Conservation (phyloP, 352 stramenopile species). For the Phytophthora cactorum region DNA sequence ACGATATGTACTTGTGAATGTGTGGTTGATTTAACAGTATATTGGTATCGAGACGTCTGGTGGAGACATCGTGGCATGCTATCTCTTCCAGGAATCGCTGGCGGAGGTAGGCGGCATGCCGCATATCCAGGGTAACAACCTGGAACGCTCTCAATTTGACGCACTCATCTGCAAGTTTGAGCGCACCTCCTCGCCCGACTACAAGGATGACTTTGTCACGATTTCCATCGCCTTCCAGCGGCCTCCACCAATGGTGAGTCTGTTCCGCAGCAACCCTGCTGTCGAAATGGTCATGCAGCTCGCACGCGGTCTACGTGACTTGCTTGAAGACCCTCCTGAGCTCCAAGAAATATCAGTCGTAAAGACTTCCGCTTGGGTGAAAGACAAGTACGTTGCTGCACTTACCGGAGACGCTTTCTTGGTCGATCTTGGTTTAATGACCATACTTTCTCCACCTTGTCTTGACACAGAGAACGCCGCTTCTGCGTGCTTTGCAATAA, state of each 20-base stretch:
- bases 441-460: conserved; percentile 12
- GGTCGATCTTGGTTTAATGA: conserved; percentile 15
- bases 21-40: conserved; percentile 47
- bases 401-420: conserved; percentile 1
- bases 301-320: conserved; percentile 75
- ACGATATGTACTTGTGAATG: conserved; percentile 22
- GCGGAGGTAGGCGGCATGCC: conserved; percentile 85
- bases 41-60: conserved; percentile 82
- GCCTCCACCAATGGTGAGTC: conserved; percentile 75
- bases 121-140: conserved; percentile 77
- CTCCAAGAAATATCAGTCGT: conserved; percentile 83
- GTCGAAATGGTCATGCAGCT: conserved; percentile 87
- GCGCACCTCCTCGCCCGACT: conserved; percentile 61
- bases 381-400: conserved; percentile 69
- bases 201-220: conserved; percentile 76
- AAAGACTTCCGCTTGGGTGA: conserved; percentile 83
- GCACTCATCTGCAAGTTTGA: conserved; percentile 90
- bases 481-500: conserved; percentile 85
- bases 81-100: conserved; percentile 87
- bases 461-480: conserved; percentile 62
- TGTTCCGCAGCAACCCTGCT: conserved; percentile 85
- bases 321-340: conserved; percentile 81
- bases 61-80: conserved; percentile 82
- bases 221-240: conserved; percentile 90
- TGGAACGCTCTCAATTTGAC: conserved; percentile 86